These are phyloP conservation scores for Tetracladium setigerum DNA, from an alignment of 495 filamentous ascomycete genomes.

Conservation along the genomic window DNA sequence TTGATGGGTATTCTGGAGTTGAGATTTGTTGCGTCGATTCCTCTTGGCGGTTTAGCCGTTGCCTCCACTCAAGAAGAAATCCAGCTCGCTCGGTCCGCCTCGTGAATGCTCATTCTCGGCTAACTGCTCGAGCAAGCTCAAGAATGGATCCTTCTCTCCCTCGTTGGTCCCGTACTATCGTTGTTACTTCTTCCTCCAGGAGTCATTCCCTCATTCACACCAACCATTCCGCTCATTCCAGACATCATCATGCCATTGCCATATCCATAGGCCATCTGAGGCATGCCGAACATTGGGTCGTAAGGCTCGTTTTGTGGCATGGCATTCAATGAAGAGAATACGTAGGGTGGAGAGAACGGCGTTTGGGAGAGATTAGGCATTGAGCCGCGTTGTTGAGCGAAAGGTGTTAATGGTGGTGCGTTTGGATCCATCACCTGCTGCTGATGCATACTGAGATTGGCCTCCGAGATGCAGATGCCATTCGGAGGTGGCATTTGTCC, in stretches of 20 bases:
- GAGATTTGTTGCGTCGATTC: too few relatives aligned
- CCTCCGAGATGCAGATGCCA: not conserved
- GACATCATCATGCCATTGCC: slow-evolving; percentile 34
- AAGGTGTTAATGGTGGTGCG: not conserved
- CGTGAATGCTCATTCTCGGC: slow-evolving; percentile 61
- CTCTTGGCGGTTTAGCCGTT: not conserved
- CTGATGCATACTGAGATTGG: slow-evolving; percentile 3
- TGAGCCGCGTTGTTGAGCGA: slow-evolving; percentile 3
- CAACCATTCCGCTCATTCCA: slow-evolving; percentile 11
- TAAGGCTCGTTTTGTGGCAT: slow-evolving; percentile 23
- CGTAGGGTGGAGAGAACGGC: slow-evolving; percentile 34
- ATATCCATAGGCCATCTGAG: slow-evolving; percentile 36
- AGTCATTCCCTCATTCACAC: slow-evolving; percentile 23
- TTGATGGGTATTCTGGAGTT: too few relatives aligned
- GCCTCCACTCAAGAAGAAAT: slow-evolving; percentile 54
- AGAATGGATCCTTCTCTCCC: slow-evolving; percentile 69
- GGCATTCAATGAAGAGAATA: slow-evolving; percentile 22
- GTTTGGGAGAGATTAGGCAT: slow-evolving; percentile 24
- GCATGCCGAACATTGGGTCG: slow-evolving; percentile 50
- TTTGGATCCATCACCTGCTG: slow-evolving; percentile 14
- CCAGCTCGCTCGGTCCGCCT: slow-evolving; percentile 55
- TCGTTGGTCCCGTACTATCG: slow-evolving; percentile 26
- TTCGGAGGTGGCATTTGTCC: not conserved
- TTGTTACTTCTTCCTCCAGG: slow-evolving; percentile 32
- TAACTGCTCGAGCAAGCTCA: slow-evolving; percentile 71